Percentiles rank a stretch among this genome's conserved stretches.
phyloP scores from a whole-genome alignment of 2,329 filamentous ascomycete species.

The Colletotrichum australisinense region DNA sequence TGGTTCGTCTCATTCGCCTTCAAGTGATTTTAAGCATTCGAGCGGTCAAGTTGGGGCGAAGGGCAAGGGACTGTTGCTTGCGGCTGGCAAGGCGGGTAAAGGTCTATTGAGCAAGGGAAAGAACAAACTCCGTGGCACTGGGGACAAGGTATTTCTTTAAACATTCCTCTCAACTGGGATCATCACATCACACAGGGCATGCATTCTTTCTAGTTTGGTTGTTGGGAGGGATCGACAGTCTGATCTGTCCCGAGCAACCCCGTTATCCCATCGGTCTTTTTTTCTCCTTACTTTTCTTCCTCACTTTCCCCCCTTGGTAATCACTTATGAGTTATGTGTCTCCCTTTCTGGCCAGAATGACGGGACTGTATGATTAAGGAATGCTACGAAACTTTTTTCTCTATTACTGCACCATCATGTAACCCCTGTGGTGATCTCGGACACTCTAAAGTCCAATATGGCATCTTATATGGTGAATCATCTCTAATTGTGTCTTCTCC shows the following conservation, averaged over 20 bases:
- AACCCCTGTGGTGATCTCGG: slow-evolving; percentile 35
- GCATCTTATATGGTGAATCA: slow-evolving; percentile 30
- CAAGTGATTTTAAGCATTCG: slow-evolving; percentile 63
- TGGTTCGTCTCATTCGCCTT: slow-evolving; percentile 50
- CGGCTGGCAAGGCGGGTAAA: slow-evolving; percentile 89
- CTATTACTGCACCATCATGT: slow-evolving; percentile 43
- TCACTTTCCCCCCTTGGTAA: slow-evolving; percentile 35
- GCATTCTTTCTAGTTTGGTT: slow-evolving; percentile 39
- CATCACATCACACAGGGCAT: slow-evolving; percentile 35
- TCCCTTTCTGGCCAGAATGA: slow-evolving; percentile 45
- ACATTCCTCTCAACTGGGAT: slow-evolving; percentile 48
- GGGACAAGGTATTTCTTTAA: slow-evolving; percentile 91
- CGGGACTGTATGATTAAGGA: slow-evolving; percentile 54
- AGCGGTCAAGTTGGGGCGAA: slow-evolving; percentile 79
- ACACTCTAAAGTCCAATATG: slow-evolving; percentile 29
- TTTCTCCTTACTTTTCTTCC: slow-evolving; percentile 11
- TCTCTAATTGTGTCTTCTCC: slow-evolving; percentile 42
- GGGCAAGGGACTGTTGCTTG: slow-evolving; percentile 89
- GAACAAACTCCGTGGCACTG: slow-evolving; percentile 79
- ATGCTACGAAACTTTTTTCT: slow-evolving; percentile 49
- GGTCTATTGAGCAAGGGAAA: slow-evolving; percentile 91
- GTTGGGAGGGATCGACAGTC: slow-evolving; percentile 31
- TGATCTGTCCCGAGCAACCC: slow-evolving; percentile 26
- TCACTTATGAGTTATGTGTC: slow-evolving; percentile 26
- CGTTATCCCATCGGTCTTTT: slow-evolving; percentile 17